Base-by-base conservation (phyloP, 2,329 filamentous ascomycete genomes). In the Aspergillus sp. region DNA sequence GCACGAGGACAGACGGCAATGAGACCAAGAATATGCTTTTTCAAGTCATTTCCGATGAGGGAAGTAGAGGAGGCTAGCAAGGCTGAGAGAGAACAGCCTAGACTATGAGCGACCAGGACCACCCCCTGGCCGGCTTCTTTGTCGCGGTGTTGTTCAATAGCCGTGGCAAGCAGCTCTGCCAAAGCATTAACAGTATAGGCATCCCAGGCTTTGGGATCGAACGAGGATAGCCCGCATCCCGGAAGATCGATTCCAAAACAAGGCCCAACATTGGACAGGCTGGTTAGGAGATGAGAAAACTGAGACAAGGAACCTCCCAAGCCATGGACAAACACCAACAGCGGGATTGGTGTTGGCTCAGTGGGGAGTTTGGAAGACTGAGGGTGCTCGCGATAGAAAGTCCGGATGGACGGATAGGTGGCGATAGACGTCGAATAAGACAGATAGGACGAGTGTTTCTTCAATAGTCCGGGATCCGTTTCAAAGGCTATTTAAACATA, bases 271-370 rank as follows among this genome's bases (percentile, higher is more conserved):
- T 95, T 90, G 47, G 88, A 83, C 45, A 99, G 79, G 69, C 89
- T 94, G 17, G 84, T 87, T 14, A 97, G 75, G 4, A 97, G 75
- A 26, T 88, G 84, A 50, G 89, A 82, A 66, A 96, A 97, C 66
- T 97, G 94, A 10, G 90, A 87, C 20, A 91, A 82, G 0, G 90
- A 95, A 45, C 94, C 94, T n/a, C 93, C 94, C 9, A 97, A 80
- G 1, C 94, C 94, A 65, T 97, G 94, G 52, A 97, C 79, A 66
- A 95, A 96, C 41, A 97, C 91, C 3, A 97, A 76, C 9, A 99
- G 75, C 1, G 94, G 94, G 10, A 96, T 74, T 0, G 89, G 86
- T 0, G 82, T 80, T 1, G 90, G 89, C 55, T 85, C 79, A 40
- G 78, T 81, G 2, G 90, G 90, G 3, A 97, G 79, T 68, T 94